Evolutionary conservation across 768 basidiomycete species (phyloP), one percentile per base, ranked within the genome.

Genomic region (Tricholoma sp.): DNA sequence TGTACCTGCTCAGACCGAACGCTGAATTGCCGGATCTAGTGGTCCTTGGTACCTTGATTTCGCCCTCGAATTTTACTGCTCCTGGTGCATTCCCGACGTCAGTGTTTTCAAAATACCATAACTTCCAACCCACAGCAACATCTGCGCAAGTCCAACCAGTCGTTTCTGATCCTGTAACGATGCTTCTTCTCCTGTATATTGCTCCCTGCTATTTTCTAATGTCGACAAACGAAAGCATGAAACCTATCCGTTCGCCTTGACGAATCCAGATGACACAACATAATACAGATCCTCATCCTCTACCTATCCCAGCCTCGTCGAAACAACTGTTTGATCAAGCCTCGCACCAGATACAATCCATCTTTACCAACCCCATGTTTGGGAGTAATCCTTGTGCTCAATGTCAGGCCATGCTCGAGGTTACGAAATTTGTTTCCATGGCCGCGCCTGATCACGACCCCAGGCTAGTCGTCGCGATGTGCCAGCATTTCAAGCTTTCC

Each of bases 81-180:
- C 79, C 84, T 3, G 86, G 85, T 22, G 64, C 71, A 3, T 89
- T 88, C 66, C 87, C 88, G 1, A 86, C 86, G 1, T 79, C 84
- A 4, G 71, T 79, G 39, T 91, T 83, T 68, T 64, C 73, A 16
- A 66, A 75, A 53, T 91, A 89, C 68, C 88, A 84, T 71, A 89
- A 89, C 68, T 70, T 79, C 60, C 87, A 89, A n/a, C n/a, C n/a
- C n/a, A n/a, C n/a, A n/a, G n/a, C n/a, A n/a, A n/a, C n/a, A n/a
- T n/a, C n/a, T n/a, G n/a, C n/a, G n/a, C n/a, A n/a, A n/a, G n/a
- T n/a, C n/a, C n/a, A n/a, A n/a, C n/a, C n/a, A n/a, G n/a, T n/a
- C n/a, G n/a, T n/a, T n/a, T n/a, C n/a, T n/a, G n/a, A n/a, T n/a
- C n/a, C n/a, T n/a, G n/a, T n/a, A 31, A 89, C 86, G 88, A 87